Evolutionary conservation across 1,284 basidiomycete species (phyloP).

Genomic region (Inonotus hispidus): DNA sequence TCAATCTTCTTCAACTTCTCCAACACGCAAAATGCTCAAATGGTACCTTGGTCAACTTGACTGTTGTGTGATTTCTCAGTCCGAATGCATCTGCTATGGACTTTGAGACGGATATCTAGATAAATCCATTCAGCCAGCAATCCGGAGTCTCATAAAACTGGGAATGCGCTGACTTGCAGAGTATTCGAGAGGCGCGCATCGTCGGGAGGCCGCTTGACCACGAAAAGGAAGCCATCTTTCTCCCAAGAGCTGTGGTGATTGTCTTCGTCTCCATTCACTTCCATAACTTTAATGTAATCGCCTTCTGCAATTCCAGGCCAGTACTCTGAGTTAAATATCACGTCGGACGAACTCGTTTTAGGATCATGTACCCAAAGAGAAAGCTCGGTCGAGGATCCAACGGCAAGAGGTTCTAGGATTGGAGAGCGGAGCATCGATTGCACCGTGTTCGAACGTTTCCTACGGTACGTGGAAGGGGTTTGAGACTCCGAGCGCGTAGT

Average conservation of each 20-base stretch:
- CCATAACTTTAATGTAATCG: slow-evolving; percentile 57
- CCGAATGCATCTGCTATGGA: slow-evolving; percentile 63
- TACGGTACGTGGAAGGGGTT: slow-evolving; percentile 38
- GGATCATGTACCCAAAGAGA: slow-evolving; percentile 71
- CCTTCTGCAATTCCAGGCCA: slow-evolving; percentile 74
- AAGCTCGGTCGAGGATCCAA: slow-evolving; percentile 56
- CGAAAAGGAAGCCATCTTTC: slow-evolving; percentile 51
- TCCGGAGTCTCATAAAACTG: background rate
- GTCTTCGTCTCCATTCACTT: slow-evolving; percentile 37
- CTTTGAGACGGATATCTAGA: slow-evolving; percentile 67
- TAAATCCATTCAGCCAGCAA: background rate
- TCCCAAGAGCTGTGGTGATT: slow-evolving; percentile 24
- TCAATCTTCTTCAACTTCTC: slow-evolving; percentile 2
- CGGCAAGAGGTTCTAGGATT: slow-evolving; percentile 37
- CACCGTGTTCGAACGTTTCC: slow-evolving; percentile 66
- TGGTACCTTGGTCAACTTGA: slow-evolving; percentile 59
- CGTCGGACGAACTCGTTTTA: slow-evolving; percentile 42
- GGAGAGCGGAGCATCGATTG: slow-evolving; percentile 48
- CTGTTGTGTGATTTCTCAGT: slow-evolving; percentile 67
- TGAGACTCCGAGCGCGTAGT: slow-evolving; percentile 58
- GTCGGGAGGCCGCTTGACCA: slow-evolving; percentile 46
- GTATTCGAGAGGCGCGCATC: slow-evolving; percentile 52
- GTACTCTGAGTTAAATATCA: slow-evolving; percentile 62
- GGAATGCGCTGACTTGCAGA: slow-evolving; percentile 46
- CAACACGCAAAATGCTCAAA: background rate